Conservation (phyloP, 495 filamentous ascomycete genomes). For the Arthonia radiata region DNA sequence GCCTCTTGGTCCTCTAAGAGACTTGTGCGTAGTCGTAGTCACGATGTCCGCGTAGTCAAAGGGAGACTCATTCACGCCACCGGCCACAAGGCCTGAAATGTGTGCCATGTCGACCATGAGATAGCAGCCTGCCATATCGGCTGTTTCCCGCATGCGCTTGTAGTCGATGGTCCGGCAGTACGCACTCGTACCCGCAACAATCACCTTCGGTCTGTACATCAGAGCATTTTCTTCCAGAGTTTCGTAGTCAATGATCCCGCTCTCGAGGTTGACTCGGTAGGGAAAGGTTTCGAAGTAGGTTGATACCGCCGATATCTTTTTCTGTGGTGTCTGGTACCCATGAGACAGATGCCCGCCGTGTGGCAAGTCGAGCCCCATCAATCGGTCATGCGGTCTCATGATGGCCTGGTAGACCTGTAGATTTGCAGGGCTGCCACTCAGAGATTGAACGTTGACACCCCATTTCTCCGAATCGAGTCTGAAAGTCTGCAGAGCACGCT, state of each 20-base stretch:
- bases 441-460: constrained; percentile 96
- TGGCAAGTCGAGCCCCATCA: constrained; percentile 95
- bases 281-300: constrained; percentile 92
- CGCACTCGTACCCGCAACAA: constrained; percentile 92
- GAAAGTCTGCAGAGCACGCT: constrained; percentile 82
- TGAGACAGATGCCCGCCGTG: constrained; percentile 96
- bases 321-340: constrained; percentile 83
- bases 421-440: constrained; percentile 86
- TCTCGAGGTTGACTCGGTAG: constrained; percentile 73
- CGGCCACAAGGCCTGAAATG: constrained; percentile 87
- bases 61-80: constrained; percentile 79
- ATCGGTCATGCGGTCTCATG: constrained; percentile 82
- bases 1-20: constrained; percentile 88
- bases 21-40: constrained; percentile 99
- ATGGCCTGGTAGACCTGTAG: constrained; percentile 97
- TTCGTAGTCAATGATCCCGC: constrained; percentile 94
- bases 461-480: constrained; percentile 65
- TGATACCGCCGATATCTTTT: constrained; percentile 75
- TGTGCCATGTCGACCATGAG: constrained; percentile 96
- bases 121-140: constrained; percentile 82
- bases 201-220: constrained; percentile 83
- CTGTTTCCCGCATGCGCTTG: constrained; percentile 84
- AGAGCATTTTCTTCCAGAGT: constrained; percentile 73
- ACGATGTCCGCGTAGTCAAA: constrained; percentile 92
- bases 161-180: constrained; percentile 99